Base-by-base conservation (phyloP, 106 monocot species). In the Phalaenopsis aphrodite region DNA sequence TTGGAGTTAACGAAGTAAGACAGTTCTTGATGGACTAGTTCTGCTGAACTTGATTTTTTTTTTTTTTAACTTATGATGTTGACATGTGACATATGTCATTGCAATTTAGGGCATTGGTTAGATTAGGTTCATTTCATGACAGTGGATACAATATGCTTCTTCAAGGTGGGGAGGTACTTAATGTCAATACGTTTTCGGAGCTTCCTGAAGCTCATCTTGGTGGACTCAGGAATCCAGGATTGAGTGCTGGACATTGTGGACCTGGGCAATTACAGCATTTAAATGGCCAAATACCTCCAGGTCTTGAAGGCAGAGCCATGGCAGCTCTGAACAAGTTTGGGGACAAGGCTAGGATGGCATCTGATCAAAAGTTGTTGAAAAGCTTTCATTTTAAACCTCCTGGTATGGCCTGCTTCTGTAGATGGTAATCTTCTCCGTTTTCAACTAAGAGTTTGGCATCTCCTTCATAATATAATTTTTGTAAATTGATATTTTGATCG, bases 91-190 rank as follows among this genome's bases (percentile, higher is more conserved):
- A 38, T 81, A 19, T 17, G 23, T 75, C 49, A 42, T 3, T 78
- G 2, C 30, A 38, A 78, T 83, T 76, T 78, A 97, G 97, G 92
- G 94, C 80, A 80, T 43, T 90, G 73, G 87, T 88, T 48, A 88
- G 97, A 56, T 83, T 97, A 77, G 94, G 86, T 76, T 87, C 85
- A 64, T 85, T 97, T 76, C 64, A 78, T 9, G 90, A 94, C 72
- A 89, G 92, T 75, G 94, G 97, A n/a, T 97, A 89, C 78, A 89
- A 85, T 81, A 90, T 97, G 90, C 90, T 97, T 38, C 68, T 97
- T 80, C 92, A 97, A 89, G 97, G 94, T 79, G 97, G 97, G 48
- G 97, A 89, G 79, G 49, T 79, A 7, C 76, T 49, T 56, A 92
- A 97, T 79, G 78, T 61, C 49, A 46, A 36, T 11, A 45, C 12